These are phyloP conservation scores for Suillus sp. DNA, from an alignment of 768 basidiomycete species.

Conservation along the genomic window DNA sequence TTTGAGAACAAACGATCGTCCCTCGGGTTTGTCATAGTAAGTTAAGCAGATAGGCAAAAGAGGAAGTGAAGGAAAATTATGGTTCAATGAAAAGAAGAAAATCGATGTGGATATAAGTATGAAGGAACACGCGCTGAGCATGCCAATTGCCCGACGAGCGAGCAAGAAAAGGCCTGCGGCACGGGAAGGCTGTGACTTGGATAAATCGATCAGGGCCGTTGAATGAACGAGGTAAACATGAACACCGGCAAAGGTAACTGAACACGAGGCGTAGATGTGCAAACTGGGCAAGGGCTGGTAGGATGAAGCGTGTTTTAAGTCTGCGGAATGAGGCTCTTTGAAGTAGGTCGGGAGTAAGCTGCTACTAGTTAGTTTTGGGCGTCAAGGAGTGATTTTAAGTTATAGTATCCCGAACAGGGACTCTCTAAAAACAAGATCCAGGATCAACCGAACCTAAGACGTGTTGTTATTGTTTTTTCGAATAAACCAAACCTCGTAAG, in stretches of 20 bases:
- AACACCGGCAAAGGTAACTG: conserved; percentile 38
- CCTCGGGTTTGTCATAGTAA: conserved; percentile 69
- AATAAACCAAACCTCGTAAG: conserved; percentile 18
- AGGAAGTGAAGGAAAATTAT: conserved; percentile 45
- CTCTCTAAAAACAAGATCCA: conserved; percentile 17
- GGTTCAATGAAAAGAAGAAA: conserved; percentile 48
- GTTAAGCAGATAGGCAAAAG: conserved; percentile 60
- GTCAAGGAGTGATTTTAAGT: conserved; percentile 28
- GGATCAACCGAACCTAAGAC: background rate
- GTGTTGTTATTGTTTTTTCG: conserved; percentile 22
- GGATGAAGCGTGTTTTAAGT: conserved; percentile 35
- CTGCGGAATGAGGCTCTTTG: conserved; percentile 26
- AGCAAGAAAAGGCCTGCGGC: conserved; percentile 32
- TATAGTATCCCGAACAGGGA: conserved; percentile 23
- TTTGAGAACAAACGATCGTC: conserved; percentile 72
- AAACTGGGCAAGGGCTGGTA: conserved; percentile 39
- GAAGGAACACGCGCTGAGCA: conserved; percentile 45
- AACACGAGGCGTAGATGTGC: conserved; percentile 51
- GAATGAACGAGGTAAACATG: conserved; percentile 52
- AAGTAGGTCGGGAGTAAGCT: conserved; percentile 21
- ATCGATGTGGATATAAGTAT: conserved; percentile 56
- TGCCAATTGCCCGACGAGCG: conserved; percentile 43
- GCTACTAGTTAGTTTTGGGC: conserved; percentile 11
- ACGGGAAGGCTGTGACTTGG: conserved; percentile 40
- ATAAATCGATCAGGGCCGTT: conserved; percentile 44